These are phyloP conservation scores for Penicillium sp. DNA, from an alignment of 2,329 filamentous ascomycete species.

Conservation along the genomic window DNA sequence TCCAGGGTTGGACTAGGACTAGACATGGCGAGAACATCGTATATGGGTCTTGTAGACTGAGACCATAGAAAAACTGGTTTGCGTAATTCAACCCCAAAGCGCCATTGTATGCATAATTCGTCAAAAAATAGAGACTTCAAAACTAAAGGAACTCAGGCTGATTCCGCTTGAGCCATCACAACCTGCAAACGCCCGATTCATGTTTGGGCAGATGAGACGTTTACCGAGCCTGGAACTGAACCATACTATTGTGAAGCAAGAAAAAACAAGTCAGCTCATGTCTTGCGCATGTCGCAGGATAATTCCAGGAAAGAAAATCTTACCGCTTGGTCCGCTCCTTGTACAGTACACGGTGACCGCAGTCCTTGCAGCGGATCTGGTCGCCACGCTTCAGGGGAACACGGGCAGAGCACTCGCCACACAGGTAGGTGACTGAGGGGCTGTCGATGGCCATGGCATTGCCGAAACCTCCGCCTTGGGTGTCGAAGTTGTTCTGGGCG, in stretches of 20 bases:
- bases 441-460: slow-evolving; percentile 49
- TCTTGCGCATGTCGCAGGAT: slow-evolving; percentile 2
- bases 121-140: slow-evolving; percentile 10
- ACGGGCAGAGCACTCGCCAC: slow-evolving; percentile 79
- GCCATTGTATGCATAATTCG: slow-evolving; percentile 33
- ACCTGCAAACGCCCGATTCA: neutral
- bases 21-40: neutral
- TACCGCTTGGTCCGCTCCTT: slow-evolving; percentile 98
- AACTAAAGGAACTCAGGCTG: slow-evolving; percentile 9
- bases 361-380: slow-evolving; percentile 84
- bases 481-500: slow-evolving; percentile 42
- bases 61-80: slow-evolving; percentile 3
- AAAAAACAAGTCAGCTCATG: slow-evolving; percentile 13
- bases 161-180: slow-evolving; percentile 4
- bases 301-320: slow-evolving; percentile 35
- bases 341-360: slow-evolving; percentile 91
- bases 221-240: slow-evolving; percentile 94
- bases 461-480: slow-evolving; percentile 33
- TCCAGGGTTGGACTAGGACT: neutral
- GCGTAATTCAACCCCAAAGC: slow-evolving; percentile 28
- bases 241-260: slow-evolving; percentile 66
- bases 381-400: slow-evolving; percentile 74
- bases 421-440: slow-evolving; percentile 66
- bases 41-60: slow-evolving; percentile 1
- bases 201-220: neutral